phyloP scores from a whole-genome alignment of 495 filamentous ascomycete genomes.

The Penicillium maclennaniae region DNA sequence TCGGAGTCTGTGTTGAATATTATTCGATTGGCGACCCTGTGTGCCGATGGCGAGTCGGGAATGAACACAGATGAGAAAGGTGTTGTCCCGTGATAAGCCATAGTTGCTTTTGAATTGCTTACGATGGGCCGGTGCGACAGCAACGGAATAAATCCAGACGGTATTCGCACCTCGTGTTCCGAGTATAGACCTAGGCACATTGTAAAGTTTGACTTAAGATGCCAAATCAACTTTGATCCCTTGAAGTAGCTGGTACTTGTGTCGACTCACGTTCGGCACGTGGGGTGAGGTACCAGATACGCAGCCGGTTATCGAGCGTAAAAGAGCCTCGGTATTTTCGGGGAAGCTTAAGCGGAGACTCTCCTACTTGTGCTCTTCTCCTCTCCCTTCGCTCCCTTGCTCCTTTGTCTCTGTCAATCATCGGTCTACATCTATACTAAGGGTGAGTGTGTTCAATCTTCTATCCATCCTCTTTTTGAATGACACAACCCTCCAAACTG shows the following conservation, averaged over 20 bases:
- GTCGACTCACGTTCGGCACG: not conserved
- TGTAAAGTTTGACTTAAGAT: not conserved
- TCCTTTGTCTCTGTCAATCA: conserved; percentile 1
- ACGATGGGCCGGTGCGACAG: not conserved
- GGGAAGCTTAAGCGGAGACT: conserved; percentile 20
- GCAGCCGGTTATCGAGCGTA: conserved; percentile 5
- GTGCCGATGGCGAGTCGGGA: conserved; percentile 22
- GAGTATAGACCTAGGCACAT: conserved; percentile 13
- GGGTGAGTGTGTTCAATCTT: conserved; percentile 13
- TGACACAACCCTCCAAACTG: not conserved
- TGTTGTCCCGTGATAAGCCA: conserved; percentile 19
- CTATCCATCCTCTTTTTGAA: not conserved
- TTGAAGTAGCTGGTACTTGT: conserved; percentile 6
- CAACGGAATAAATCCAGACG: not conserved
- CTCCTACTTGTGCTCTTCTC: not conserved
- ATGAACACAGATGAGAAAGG: conserved; percentile 22
- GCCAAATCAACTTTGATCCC: not conserved
- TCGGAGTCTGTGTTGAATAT: conserved; percentile 26
- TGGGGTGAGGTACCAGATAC: conserved; percentile 11
- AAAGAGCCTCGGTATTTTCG: conserved; percentile 29
- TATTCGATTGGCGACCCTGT: conserved; percentile 22
- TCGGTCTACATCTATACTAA: conserved; percentile 1
- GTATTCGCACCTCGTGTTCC: not conserved
- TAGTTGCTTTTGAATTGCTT: not conserved
- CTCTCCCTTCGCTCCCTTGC: conserved; percentile 1